Base-by-base conservation (phyloP, 208 protist species). In the Polymyxa betae region DNA sequence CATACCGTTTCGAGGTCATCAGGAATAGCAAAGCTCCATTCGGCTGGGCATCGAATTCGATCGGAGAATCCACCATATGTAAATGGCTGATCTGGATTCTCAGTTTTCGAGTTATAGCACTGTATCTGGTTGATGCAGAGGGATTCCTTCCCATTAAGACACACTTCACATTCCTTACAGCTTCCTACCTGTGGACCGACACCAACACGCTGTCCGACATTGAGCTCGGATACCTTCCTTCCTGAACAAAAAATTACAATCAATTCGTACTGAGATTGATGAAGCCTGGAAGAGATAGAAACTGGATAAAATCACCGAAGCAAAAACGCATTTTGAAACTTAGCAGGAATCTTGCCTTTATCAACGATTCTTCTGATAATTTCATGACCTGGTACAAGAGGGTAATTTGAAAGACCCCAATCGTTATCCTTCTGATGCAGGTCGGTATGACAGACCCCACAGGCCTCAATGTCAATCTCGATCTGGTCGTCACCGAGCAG, bases 361-460 rank as follows among this genome's bases (percentile, higher is more conserved):
- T 5, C 72, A 5, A n/a, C 40, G 5, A 82, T 82, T 12, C 72
- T 5, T 20, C 72, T n/a, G 72, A 82, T 82, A 20, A 82, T 82
- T 43, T 82, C 72, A 35, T 82, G 72, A 20, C 72, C 72, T 12
- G 35, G n/a, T 20, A 82, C 72, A 5, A 82, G 5, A 20, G 72
- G 72, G n/a, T 82, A 82, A 35, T 82, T 82, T 35, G 16, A 5
- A n/a, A 43, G 5, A 20, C n/a, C n/a, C 72, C 72, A 82, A n/a
- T 82, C 72, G n/a, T 82, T 43, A 20, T 43, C 10, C n/a, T 82
- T 5, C 72, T 82, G 72, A n/a, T 82, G 72, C 72, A 82, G 72
- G n/a, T 82, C 72, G n/a, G 16, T 82, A 43, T 82, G 72, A n/a
- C 72, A 82, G 72, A 82, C 72, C 5, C 72, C 72, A 43, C 72